Base-by-base conservation (phyloP, 345 rosid species). In the Combretum micranthum region DNA sequence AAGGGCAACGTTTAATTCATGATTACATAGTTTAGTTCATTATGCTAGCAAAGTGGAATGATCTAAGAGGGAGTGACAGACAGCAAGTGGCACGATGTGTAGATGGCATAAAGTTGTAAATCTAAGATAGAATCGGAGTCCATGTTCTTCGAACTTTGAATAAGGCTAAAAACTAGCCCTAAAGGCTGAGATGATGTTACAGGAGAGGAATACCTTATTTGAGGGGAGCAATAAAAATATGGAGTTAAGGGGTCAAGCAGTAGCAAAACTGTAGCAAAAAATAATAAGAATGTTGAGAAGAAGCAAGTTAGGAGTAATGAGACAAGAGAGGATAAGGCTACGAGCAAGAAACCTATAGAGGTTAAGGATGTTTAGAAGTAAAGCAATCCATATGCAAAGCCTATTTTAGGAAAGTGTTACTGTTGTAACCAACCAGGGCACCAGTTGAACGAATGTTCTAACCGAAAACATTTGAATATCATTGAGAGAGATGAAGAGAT, bases 81-180 rank as follows among this genome's bases (percentile, higher is more conserved):
- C 42, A 61, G 11, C 16, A 61, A 15, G 66, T 56, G 6, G 48
- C 62, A 4, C 13, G 54, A 43, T 61, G 56, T 16, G 20, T 50
- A 4, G 49, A 60, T 13, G 26, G 53, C 11, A 23, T 25, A 43
- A 59, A 32, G 2, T 44, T 44, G 16, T 22, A 32, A 4, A 44
- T 32, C 16, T 12, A 9, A 7, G 59, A 68, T 6, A 26, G 11
- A 21, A 57, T 63, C 0, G 51, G 51, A 1, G 47, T 60, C 15
- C 52, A 53, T 2, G 20, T 48, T 13, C 2, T 61, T 1, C 0
- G 2, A 2, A 61, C n/a, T n/a, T n/a, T n/a, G 2, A n/a, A n/a
- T n/a, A n/a, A n/a, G n/a, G n/a, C n/a, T n/a, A n/a, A n/a, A n/a
- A n/a, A n/a, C n/a, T n/a, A n/a, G n/a, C n/a, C n/a, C n/a, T n/a